Evolutionary conservation across 768 basidiomycete species (phyloP), one percentile per base, ranked within the genome.

Genomic region (Lactarius psammicola): DNA sequence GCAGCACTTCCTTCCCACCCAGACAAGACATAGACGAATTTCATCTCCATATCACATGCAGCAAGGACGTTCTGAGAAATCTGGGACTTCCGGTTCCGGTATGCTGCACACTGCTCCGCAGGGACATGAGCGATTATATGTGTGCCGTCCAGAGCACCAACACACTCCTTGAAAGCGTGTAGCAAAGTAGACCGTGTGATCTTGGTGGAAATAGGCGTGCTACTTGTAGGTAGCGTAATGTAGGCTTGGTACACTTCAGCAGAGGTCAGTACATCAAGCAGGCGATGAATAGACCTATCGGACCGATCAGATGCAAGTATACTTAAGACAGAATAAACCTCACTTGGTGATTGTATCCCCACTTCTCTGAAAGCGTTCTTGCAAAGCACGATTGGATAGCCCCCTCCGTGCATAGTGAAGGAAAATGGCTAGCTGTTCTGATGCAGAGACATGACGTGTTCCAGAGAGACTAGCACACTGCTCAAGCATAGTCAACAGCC

Each of bases 111-210:
- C 72, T 70, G 20, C 13, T 67, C 30, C 61, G 65, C 9, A 71
- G 40, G 1, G 42, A 20, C 42, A 9, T 44, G 42, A 1, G 70
- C 69, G 33, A 58, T 70, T 30, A 78, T 69, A 40, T 77, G 73
- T 0, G 76, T 74, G 1, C 80, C 75, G 71, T 79, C 78, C 60
- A 80, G 71, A 0, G 75, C 74, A 5, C 76, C 75, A 42, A 74
- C 53, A 23, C 73, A 72, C 23, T 71, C 64, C 31, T 61, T 56
- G 59, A 80, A 78, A n/a, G n/a, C n/a, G n/a, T n/a, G 62, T 67
- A 79, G 59, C 78, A 57, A 75, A 20, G 4, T 20, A 72, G 56
- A 75, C 72, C 20, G 73, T 67, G 60, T 77, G 73, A 44, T 69
- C 26, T 0, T 4, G 17, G n/a, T 2, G 2, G 13, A 2, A 15